These are phyloP conservation scores for Suillus lakei DNA, from an alignment of 768 basidiomycete genomes.

Conservation along the genomic window DNA sequence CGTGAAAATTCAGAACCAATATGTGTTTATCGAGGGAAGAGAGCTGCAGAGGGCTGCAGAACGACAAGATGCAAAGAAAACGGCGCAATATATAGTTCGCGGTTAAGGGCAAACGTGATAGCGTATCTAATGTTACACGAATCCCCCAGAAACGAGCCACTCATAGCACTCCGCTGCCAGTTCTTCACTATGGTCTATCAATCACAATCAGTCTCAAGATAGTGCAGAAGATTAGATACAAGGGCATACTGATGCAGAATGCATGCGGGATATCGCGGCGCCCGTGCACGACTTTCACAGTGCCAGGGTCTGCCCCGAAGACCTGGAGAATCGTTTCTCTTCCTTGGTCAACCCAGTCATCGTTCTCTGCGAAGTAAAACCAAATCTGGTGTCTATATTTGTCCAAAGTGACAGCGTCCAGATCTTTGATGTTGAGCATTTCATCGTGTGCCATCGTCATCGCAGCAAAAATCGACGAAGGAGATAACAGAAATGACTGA, in stretches of 20 bases:
- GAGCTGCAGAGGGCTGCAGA: not conserved
- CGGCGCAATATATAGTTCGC: not conserved
- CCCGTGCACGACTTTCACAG: constrained; percentile 48
- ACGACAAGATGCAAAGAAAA: not conserved
- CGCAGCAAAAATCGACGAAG: constrained; percentile 53
- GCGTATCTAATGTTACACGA: not conserved
- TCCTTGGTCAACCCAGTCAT: constrained; percentile 73
- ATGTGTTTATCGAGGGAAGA: not conserved
- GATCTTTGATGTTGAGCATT: constrained; percentile 60
- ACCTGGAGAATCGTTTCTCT: constrained; percentile 46
- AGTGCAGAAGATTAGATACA: not conserved
- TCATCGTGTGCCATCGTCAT: constrained; percentile 71
- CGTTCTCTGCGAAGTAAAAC: constrained; percentile 64
- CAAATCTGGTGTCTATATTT: constrained; percentile 44
- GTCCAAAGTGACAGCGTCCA: constrained; percentile 53
- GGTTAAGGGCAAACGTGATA: not conserved
- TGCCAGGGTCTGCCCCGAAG: constrained; percentile 40
- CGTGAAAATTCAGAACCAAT: not conserved
- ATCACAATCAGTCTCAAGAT: constrained; percentile 8
- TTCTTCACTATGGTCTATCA: constrained; percentile 54
- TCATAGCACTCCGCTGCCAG: constrained; percentile 52
- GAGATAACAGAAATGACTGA: constrained; percentile 53
- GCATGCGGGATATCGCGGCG: constrained; percentile 63
- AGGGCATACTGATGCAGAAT: constrained; percentile 70
- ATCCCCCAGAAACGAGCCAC: constrained; percentile 41